A percentile compares a stretch with the other conserved stretches of the same genome.
phyloP scores from a whole-genome alignment of 129 eudicot species.

The Flaveria ramosissima region DNA sequence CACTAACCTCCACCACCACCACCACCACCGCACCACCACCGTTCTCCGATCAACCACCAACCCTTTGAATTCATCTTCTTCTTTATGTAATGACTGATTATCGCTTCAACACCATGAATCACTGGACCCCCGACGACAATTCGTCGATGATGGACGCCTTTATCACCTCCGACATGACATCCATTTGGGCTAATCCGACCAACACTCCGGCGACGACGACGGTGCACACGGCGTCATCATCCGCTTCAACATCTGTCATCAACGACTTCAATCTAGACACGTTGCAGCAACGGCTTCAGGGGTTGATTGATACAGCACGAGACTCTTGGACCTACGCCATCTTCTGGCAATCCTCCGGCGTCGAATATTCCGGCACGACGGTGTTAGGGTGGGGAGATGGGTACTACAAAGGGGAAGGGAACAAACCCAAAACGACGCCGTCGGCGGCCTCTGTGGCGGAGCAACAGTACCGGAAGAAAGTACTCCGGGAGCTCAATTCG shows the following conservation, averaged over 20 bases:
- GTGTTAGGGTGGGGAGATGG: conserved; percentile 73
- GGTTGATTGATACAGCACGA: conserved; percentile 48
- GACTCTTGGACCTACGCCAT: conserved; percentile 74
- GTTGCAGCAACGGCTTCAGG: conserved; percentile 57
- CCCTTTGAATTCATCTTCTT: no score
- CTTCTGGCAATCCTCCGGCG: conserved; percentile 52
- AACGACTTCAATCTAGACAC: conserved; percentile 42
- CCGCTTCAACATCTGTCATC: conserved; percentile 29
- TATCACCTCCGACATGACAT: conserved; percentile 40
- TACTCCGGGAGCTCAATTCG: conserved; percentile 77
- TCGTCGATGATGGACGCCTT: conserved; percentile 47
- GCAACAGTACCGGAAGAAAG: conserved; percentile 77
- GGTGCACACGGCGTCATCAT: conserved; percentile 30
- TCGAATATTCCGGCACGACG: conserved; percentile 25
- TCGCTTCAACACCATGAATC: conserved; percentile 35
- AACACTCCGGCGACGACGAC: neutral
- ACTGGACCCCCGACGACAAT: conserved; percentile 48
- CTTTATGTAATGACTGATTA: neutral
- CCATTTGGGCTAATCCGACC: conserved; percentile 36
- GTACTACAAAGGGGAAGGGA: conserved; percentile 54
- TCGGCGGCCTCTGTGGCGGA: conserved; percentile 47
- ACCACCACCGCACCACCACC: neutral
- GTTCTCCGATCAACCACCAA: no score
- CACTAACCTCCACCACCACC: conserved; percentile 19
- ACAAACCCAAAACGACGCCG: conserved; percentile 26